Evolutionary conservation across 495 filamentous ascomycete genomes (phyloP), one percentile per base, ranked within the genome.

Genomic region (Barbatosphaeria neglecta): DNA sequence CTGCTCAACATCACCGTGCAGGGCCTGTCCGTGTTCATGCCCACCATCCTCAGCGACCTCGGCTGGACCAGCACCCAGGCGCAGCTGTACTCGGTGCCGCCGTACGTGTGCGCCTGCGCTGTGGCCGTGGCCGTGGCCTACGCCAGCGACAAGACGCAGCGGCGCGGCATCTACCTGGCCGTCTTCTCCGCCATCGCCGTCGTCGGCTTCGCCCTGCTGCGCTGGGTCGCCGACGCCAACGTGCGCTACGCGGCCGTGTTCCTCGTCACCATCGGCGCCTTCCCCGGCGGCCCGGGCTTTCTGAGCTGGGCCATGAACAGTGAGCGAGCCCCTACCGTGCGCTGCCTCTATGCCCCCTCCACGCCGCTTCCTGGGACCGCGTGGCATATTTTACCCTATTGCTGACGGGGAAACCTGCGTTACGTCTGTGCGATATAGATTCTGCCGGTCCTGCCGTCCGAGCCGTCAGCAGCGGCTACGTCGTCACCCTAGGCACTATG

Each of bases 141-240:
- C 47, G 43, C 68, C 47, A 76, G 74, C 25, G 82, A 87, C 57
- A 70, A 74, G 31, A 72, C 65, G 6, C 66, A 68, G 22, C 69
- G 77, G 57, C 72, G 83, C 22, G 88, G 86, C 0, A 61, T 87
- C 16, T 88, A 62, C 46, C 62, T 70, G 0, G 61, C 69, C 6
- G 25, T 47, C 0, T 74, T 72, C 48, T 58, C 68, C 15, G 49
- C 64, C 22, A 47, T 77, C n/a, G 70, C 67, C n/a, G 49, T 70
- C 6, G 44, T 60, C 9, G 70, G 72, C 0, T 75, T 73, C 44
- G 59, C 53, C 11, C 59, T 62, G 22, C 47, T 59, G 16, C 48
- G 58, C 42, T 60, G 55, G 58, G 49, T 52, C 25, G 46, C 38
- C 16, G 22, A 54, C 19, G 16, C 59, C 27, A 49, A 62, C 27